Evolutionary conservation across 2,329 filamentous ascomycete species (phyloP).

Genomic region (Myotisia sp.): DNA sequence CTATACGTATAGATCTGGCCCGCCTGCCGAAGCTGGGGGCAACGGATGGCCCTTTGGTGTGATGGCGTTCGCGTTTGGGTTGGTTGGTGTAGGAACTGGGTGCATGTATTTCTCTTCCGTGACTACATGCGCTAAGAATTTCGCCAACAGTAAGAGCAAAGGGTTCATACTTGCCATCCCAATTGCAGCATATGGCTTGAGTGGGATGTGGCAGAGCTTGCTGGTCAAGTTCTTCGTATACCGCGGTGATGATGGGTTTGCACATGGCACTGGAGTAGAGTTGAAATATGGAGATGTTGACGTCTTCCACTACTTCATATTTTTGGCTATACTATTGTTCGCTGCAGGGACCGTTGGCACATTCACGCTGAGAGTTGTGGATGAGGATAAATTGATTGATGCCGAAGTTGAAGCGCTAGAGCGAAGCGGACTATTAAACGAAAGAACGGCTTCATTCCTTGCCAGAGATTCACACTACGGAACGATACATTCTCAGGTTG

Average conservation of each 20-base stretch:
- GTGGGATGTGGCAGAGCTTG: slow-evolving; percentile 92
- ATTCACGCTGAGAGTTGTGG: slow-evolving; percentile 61
- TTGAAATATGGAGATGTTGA: slow-evolving; percentile 42
- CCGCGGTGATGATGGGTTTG: slow-evolving; percentile 28
- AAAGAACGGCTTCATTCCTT: slow-evolving; percentile 63
- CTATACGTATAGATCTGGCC: slow-evolving; percentile 52
- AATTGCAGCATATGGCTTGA: slow-evolving; percentile 83
- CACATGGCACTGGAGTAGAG: slow-evolving; percentile 53
- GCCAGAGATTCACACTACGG: slow-evolving; percentile 33
- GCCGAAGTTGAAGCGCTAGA: slow-evolving; percentile 85
- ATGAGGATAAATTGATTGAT: slow-evolving; percentile 57
- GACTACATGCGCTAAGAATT: slow-evolving; percentile 97
- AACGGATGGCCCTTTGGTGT: slow-evolving; percentile 57
- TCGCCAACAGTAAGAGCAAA: slow-evolving; percentile 73
- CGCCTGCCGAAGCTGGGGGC: slow-evolving; percentile 37
- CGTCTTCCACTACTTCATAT: slow-evolving; percentile 79
- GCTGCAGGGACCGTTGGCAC: slow-evolving; percentile 58
- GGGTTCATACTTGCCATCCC: slow-evolving; percentile 80
- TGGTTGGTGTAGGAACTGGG: slow-evolving; percentile 69
- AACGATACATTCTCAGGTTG: slow-evolving; percentile 25
- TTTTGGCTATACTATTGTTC: slow-evolving; percentile 59
- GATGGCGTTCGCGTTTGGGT: slow-evolving; percentile 76
- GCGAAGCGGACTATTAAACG: slow-evolving; percentile 63
- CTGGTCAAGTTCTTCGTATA: slow-evolving; percentile 48
- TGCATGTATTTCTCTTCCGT: slow-evolving; percentile 81